Evolutionary conservation across 2,329 filamentous ascomycete species (phyloP).

Genomic region (Paraconiothyrium sp.): DNA sequence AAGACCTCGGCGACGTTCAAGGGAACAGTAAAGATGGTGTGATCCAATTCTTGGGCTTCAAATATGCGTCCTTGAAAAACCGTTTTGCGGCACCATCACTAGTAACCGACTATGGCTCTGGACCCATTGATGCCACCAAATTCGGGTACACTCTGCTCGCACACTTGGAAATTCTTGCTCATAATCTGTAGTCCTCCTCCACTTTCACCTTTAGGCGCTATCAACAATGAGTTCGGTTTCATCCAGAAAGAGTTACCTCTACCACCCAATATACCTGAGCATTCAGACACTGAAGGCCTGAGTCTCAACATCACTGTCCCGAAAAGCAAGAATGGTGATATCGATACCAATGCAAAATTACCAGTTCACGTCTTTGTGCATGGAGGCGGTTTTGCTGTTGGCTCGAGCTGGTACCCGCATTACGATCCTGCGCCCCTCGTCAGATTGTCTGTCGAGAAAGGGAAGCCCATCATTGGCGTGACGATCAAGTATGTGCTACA

Average conservation of each 20-base stretch:
- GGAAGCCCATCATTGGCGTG: constrained; percentile 57
- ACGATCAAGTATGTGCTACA: constrained; percentile 56
- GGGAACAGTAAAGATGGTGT: constrained; percentile 37
- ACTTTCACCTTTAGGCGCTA: constrained; percentile 52
- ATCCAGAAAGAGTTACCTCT: constrained; percentile 59
- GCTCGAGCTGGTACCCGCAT: constrained; percentile 63
- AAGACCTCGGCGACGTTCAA: constrained; percentile 34
- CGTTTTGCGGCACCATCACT: constrained; percentile 48
- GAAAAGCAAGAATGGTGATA: constrained; percentile 25
- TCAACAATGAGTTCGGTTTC: constrained; percentile 58
- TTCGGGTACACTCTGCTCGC: constrained; percentile 43
- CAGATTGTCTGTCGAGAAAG: constrained; percentile 54
- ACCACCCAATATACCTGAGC: constrained; percentile 41
- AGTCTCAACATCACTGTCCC: constrained; percentile 64
- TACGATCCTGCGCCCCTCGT: constrained; percentile 60
- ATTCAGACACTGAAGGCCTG: constrained; percentile 61
- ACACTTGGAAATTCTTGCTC: constrained; percentile 6
- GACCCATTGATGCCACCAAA: constrained; percentile 44
- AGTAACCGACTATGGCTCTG: constrained; percentile 33
- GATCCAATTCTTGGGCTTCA: constrained; percentile 49
- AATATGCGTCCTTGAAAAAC: constrained; percentile 51
- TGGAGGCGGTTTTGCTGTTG: constrained; percentile 61
- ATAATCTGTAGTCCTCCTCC: constrained; percentile 37
- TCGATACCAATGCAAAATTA: constrained; percentile 45
- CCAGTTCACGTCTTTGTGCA: constrained; percentile 65